Evolutionary conservation across 176 grass and related monocot genomes (phyloP), one percentile per base, ranked within the genome.

Genomic region (Puccinellia tenuiflora): DNA sequence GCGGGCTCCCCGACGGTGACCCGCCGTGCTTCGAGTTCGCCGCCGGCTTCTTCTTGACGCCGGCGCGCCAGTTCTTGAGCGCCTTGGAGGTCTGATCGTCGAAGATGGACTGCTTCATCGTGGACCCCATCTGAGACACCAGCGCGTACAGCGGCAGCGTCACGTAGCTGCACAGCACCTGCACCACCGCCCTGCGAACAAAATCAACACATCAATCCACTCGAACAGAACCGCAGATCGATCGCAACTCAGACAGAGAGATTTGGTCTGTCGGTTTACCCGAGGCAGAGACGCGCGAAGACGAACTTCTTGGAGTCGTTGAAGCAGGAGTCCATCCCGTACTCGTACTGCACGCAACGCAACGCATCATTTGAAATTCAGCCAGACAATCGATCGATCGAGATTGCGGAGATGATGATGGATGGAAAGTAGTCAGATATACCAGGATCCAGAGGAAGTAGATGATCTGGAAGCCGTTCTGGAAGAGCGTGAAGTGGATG

Each of bases 381-480:
- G 11, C 66, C 5, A 68, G 66, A 22, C n/a, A n/a, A n/a, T n/a
- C n/a, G 21, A 42, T 11, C 42, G 42, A 45, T 54, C 20, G 9
- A 24, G n/a, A 55, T 22, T 3, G 16, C 6, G 60, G 18, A 54
- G 31, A 35, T 37, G 50, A 42, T 24, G 7, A 10, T 64, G 33
- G 3, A 35, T 35, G 29, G 24, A 16, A 25, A 21, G 28, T 26
- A 10, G 9, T 43, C 3, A 64, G 17, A 28, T 46, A n/a, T 88
- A 99, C 96, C 87, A 94, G 84, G 43, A 99, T 99, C 96, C 93
- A 99, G 25, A 99, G 42, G 85, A 96, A 96, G 84, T 96, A 95
- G 85, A 93, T 99, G 81, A 99, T 83, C 68, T 99, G 89, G 64
- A 99, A 96, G 0, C 93, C 93, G 80, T 96, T 99, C 91, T 95